Evolutionary conservation across 352 stramenopile genomes (phyloP), one percentile per base, ranked within the genome.

Genomic region (Peronospora tabacina): DNA sequence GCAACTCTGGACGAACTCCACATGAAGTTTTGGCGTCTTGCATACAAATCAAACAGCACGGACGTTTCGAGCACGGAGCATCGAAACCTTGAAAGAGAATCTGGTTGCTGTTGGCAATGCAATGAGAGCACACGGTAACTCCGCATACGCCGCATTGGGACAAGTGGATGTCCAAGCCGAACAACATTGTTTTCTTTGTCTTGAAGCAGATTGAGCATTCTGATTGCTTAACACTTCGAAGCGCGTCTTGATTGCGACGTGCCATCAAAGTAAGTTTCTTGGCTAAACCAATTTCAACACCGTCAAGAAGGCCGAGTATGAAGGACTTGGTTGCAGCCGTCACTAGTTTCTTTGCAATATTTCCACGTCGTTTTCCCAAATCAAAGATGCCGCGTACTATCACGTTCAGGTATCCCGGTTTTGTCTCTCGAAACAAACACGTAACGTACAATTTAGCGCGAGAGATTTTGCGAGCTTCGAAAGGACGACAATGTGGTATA

Each of bases 201-300:
- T 62, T 60, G 37, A 64, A 56, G 35, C 64, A 73, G 29, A 62
- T 47, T 0, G 52, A 62, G 29, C 64, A 73, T 0, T 49, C 19
- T 0, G 45, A 52, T 19, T 55, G 53, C 16, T 50, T 61, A 0
- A 33, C 29, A 5, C 12, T 48, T 13, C 43, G 24, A 2, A 58
- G 48, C 3, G 8, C 20, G 6, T 17, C 15, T 8, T 36, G 46
- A 15, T 61, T 61, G 16, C 48, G 49, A 24, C 56, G 52, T 13
- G 54, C 52, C 24, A 82, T 13, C 13, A 78, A 49, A 0, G 68
- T 78, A 19, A 80, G 58, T 44, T 75, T 80, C 63, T 80, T 80
- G 36, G 70, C 67, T 20, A 72, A 54, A 4, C 66, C 59, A 29
- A 63, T 70, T 3, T 49, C 55, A 19, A 72, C 55, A 16, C 61